Base-by-base conservation (phyloP, 2,329 filamentous ascomycete genomes). In the Graphium sp. region DNA sequence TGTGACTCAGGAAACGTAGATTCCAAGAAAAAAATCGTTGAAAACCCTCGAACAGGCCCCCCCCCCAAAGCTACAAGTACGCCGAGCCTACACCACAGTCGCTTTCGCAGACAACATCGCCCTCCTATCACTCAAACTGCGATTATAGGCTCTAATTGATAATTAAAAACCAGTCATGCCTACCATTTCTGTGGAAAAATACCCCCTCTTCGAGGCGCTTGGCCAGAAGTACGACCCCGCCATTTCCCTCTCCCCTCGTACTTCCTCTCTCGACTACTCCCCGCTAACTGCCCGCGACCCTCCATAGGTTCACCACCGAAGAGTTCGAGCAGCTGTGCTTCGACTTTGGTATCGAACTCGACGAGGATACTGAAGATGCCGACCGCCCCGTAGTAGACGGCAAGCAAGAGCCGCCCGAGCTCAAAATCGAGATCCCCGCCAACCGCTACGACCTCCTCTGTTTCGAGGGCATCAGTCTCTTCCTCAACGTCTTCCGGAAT, bases 251-350 rank as follows among this genome's bases (percentile, higher is more conserved):
- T 33, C 21, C 35, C 29, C 15, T 20, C 15, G n/a, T 27, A 35
- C 45, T 37, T 36, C 26, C 24, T 36, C 28, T 30, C 34, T 28
- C 35, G 29, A 30, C 34, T 26, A 12, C 33, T 16, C 23, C 14
- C 18, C n/a, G 22, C 30, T 28, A 25, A 21, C 31, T 26, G 13
- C 20, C 31, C 19, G 26, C 22, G 20, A 22, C 18, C 14, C 13
- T 18, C 23, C 18, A 22, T 34, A 85, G 79, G 41, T 87, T 81
- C 55, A 93, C 87, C 31, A 89, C 82, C 38, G 73, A 92, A 44
- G 82, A 92, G 47, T 98, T 98, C 48, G 89, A 98, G 54, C 80
- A 92, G 48, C 66, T 98, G 42, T 95, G 89, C 56, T 98, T 98
- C 66, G 87, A 98, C 46, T 98, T 93, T 49, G 85, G 85, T 34